Percentiles rank a stretch among this genome's conserved stretches.
phyloP scores from a whole-genome alignment of 2,329 filamentous ascomycete species.

The Diaporthe sp. region DNA sequence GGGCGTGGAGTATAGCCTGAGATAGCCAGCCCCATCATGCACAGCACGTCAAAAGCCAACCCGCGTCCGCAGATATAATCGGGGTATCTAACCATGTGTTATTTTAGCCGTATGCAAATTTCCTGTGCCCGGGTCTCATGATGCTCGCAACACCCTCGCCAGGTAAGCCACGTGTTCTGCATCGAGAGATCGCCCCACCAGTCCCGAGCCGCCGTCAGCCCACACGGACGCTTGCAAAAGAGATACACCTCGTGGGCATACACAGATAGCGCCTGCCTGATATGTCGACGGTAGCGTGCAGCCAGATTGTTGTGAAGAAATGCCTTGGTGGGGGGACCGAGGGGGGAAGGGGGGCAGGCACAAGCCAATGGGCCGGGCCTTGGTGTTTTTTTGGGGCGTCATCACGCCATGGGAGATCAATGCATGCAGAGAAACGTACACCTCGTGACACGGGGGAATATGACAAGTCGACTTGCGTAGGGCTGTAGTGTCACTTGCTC shows the following conservation, averaged over 20 bases:
- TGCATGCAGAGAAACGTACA: slow-evolving; percentile 9
- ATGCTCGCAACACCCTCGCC: slow-evolving; percentile 25
- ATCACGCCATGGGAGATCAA: slow-evolving; percentile 12
- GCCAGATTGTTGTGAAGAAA: neutral
- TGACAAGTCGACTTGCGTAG: slow-evolving; percentile 28
- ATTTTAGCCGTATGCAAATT: neutral
- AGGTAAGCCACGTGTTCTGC: slow-evolving; percentile 19
- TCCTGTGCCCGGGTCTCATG: slow-evolving; percentile 4
- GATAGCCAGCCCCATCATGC: neutral
- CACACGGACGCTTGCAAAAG: neutral
- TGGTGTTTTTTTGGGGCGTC: neutral
- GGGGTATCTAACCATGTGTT: neutral
- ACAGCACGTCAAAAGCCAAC: neutral
- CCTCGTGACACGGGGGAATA: slow-evolving; percentile 2
- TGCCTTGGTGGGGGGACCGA: neutral
- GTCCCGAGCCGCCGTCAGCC: slow-evolving; percentile 15
- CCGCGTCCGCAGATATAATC: neutral
- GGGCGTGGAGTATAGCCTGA: neutral
- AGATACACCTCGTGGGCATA: neutral
- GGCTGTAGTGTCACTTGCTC: slow-evolving; percentile 24
- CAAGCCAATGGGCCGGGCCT: neutral
- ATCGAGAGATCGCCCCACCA: slow-evolving; percentile 23
- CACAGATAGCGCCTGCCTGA: neutral
- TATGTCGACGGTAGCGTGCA: neutral
- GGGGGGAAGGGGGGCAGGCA: neutral